These are phyloP conservation scores for Eucalyptus marginata DNA, from an alignment of 345 rosid species.

Conservation along the genomic window DNA sequence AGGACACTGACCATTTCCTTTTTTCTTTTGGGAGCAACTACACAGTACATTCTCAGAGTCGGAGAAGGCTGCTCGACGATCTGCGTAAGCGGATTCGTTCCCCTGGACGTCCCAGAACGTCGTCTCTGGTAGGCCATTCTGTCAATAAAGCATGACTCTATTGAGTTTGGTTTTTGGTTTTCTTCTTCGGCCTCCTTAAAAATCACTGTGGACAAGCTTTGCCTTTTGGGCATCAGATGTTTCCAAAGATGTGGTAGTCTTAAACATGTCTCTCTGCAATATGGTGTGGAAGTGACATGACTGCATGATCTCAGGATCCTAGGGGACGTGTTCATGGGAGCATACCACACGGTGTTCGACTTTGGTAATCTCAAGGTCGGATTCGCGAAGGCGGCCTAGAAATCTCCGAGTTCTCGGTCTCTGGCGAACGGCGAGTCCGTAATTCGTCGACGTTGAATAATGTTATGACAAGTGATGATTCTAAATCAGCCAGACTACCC, in stretches of 20 bases:
- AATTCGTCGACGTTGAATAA: background rate
- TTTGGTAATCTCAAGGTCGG: slow-evolving; percentile 37
- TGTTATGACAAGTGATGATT: background rate
- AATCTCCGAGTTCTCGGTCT: background rate
- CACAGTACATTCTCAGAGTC: slow-evolving; percentile 31
- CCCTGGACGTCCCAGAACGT: slow-evolving; percentile 26
- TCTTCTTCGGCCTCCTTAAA: background rate
- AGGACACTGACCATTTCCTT: background rate
- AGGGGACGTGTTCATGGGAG: slow-evolving; percentile 40
- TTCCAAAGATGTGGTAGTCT: background rate
- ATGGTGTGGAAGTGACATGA: background rate
- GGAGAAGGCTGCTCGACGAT: slow-evolving; percentile 10
- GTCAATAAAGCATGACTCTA: background rate
- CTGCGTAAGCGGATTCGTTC: slow-evolving; percentile 42
- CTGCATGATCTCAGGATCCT: slow-evolving; percentile 27
- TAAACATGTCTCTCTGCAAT: background rate
- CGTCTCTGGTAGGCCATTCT: slow-evolving; percentile 33
- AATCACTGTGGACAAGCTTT: background rate
- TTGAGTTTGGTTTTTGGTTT: background rate
- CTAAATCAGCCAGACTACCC: background rate
- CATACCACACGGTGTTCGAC: slow-evolving; percentile 55
- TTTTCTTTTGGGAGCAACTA: background rate
- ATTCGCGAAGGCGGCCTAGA: slow-evolving; percentile 30
- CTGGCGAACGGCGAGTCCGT: background rate
- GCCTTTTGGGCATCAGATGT: background rate